Conservation (phyloP, 371 early-diverging fungal genomes). For the Mucor mucedo region DNA sequence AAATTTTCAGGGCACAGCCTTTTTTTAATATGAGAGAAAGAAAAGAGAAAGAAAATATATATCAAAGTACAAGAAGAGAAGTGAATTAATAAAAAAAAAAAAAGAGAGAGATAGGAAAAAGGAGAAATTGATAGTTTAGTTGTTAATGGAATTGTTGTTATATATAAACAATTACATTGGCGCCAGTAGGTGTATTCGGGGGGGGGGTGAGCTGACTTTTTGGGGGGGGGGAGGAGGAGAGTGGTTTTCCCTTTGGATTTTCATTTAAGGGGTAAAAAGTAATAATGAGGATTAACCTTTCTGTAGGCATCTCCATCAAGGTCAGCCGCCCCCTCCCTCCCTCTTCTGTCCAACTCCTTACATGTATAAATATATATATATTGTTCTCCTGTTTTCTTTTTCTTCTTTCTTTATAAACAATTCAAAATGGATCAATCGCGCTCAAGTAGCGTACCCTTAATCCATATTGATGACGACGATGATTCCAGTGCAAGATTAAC, state of each 20-base stretch:
- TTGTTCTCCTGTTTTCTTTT: background rate
- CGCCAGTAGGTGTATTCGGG: background rate
- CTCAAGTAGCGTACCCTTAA: conserved; percentile 26
- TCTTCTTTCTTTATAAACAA: conserved; percentile 5
- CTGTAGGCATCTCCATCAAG: too few species aligned
- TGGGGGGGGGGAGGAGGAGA: too few species aligned
- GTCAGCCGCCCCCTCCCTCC: too few species aligned
- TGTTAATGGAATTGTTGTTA: conserved; percentile 13
- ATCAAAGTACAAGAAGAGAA: background rate
- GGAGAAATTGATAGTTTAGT: conserved; percentile 8
- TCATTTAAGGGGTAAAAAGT: too few species aligned
- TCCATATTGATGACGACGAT: conserved; percentile 15
- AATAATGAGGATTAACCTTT: too few species aligned
- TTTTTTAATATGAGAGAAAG: background rate
- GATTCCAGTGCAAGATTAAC: conserved; percentile 11
- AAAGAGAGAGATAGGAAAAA: conserved; percentile 8
- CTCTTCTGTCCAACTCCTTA: too few species aligned
- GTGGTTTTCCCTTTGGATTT: too few species aligned
- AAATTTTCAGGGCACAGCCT: conserved; percentile 14
- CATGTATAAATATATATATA: background rate
- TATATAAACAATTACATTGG: background rate
- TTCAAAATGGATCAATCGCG: conserved; percentile 17
- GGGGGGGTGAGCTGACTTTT: background rate
- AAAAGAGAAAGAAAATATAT: background rate
- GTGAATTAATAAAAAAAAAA: conserved; percentile 8